Base-by-base conservation (phyloP, 495 filamentous ascomycete species). In the Lindgomyces ingoldianus region DNA sequence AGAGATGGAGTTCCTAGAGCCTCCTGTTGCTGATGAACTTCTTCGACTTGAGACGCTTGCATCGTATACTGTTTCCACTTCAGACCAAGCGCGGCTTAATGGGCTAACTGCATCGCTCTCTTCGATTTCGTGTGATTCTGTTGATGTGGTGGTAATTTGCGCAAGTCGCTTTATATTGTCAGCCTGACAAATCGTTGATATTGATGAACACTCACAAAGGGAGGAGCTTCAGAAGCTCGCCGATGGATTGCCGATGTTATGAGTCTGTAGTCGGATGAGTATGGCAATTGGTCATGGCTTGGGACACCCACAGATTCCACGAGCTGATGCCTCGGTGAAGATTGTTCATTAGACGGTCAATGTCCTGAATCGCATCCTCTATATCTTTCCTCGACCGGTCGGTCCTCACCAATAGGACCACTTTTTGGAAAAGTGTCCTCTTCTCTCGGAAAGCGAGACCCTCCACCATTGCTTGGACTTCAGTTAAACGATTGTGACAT, bases 381-480 rank as follows among this genome's bases (percentile, higher is more conserved):
- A 62, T 50, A 9, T 39, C 45, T 2, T 6, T 39, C 24, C 45
- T 60, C 8, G 25, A 50, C 9, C 29, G 12, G 1, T 51, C 29
- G 10, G 57, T 21, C 18, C 21, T 16, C 27, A 60, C 41, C 9
- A 36, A 50, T 2, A 60, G 46, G 27, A 12, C 26, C 27, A 50
- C 26, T 41, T 42, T 50, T 22, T 60, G 57, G 24, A 25, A 45
- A 30, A 53, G 54, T n/a, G 27, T 60, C 10, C 27, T 29, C 26
- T 22, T 36, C 33, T 39, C 21, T 26, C 47, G 21, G 12, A 26
- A 51, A 12, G 45, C 45, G 4, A 50, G 57, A 21, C 22, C 36
- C 21, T 50, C 14, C 1, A 60, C 26, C 10, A 41, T 21, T 3
- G 4, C 8, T n/a, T 42, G 45, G 12, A 60, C 57, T 16, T 39